Base-by-base conservation (phyloP, 352 stramenopile species). In the Phytopythium sindhum region DNA sequence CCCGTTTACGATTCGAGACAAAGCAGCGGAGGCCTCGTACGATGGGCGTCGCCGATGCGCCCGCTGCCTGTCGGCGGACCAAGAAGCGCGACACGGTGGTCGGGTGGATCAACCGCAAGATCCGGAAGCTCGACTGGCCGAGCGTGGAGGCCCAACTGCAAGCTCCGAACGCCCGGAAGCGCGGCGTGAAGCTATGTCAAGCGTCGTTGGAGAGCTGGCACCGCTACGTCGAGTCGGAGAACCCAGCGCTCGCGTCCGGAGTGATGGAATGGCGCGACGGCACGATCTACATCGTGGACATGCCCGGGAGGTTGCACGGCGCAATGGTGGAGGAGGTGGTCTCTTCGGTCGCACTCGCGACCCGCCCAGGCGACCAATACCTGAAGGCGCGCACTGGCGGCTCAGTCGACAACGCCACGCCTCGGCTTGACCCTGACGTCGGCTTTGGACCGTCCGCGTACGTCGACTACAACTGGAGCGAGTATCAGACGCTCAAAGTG, bases 31-130 rank as follows among this genome's bases (percentile, higher is more conserved):
- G 7, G 33, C 33, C 12, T 19, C 1, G 39, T 48, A 7, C 17
- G 7, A 23, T 48, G 41, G 41, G 2, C 14, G 14, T 2, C 12
- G 14, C 17, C 14, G 39, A 45, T 15, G 14, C 41, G 41, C 19
- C 41, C 28, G 59, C 51, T 23, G 21, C 17, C 1, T 11, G 41
- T 12, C 21, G 2, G 44, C 44, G 44, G 21, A n/a, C 44, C n/a
- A 28, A 51, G n/a, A 51, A 51, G 44, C n/a, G 44, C 44, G 29
- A n/a, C 44, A 51, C 44, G 21, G 44, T 51, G 44, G 44, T 51
- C 44, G 44, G 44, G 44, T 51, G 44, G 44, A 51, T 51, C 44
- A 51, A 51, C n/a, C 44, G 44, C 44, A 51, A 51, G 44, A 17
- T 29, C 9, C 47, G 47, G 23, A 53, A 33, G 47, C 23, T 33